A percentile compares a stretch with the other conserved stretches of the same genome.
Conservation (phyloP, 2,329 filamentous ascomycete genomes). For the Apiospora malaysiana region DNA sequence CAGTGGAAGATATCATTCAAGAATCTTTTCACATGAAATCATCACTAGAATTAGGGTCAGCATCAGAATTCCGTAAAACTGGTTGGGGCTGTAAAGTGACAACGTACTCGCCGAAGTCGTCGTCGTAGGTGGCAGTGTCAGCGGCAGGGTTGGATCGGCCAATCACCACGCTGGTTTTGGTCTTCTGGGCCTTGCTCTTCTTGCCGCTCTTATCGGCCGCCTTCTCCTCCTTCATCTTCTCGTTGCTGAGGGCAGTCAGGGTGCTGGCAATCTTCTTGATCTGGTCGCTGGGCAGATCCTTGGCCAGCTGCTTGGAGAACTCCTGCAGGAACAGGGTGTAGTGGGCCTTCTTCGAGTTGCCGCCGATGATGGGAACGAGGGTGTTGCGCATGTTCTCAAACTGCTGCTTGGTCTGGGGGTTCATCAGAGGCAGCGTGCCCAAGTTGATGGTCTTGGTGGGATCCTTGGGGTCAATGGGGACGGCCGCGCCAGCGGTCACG, state of each 20-base stretch:
- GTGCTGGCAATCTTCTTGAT: constrained; percentile 94
- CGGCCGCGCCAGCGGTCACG: constrained; percentile 66
- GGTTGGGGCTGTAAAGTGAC: background rate
- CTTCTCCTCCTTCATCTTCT: constrained; percentile 99
- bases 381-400: constrained; percentile 81
- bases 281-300: constrained; percentile 88
- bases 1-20: background rate
- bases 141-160: constrained; percentile 63
- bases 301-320: constrained; percentile 84
- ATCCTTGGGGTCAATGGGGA: constrained; percentile 74
- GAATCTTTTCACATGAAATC: constrained; percentile 71
- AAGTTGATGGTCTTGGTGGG: constrained; percentile 84
- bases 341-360: constrained; percentile 84
- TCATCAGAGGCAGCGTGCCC: constrained; percentile 80
- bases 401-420: constrained; percentile 84
- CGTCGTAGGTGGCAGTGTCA: constrained; percentile 81
- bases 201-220: constrained; percentile 90
- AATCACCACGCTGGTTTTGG: constrained; percentile 82
- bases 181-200: constrained; percentile 94
- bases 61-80: constrained; percentile 17
- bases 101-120: constrained; percentile 86
- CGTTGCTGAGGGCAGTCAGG: constrained; percentile 89
- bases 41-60: constrained; percentile 53
- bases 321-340: constrained; percentile 91
- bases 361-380: constrained; percentile 77